phyloP scores from a whole-genome alignment of 129 eudicot species.

The Pseudognaphalium luteoalbum region DNA sequence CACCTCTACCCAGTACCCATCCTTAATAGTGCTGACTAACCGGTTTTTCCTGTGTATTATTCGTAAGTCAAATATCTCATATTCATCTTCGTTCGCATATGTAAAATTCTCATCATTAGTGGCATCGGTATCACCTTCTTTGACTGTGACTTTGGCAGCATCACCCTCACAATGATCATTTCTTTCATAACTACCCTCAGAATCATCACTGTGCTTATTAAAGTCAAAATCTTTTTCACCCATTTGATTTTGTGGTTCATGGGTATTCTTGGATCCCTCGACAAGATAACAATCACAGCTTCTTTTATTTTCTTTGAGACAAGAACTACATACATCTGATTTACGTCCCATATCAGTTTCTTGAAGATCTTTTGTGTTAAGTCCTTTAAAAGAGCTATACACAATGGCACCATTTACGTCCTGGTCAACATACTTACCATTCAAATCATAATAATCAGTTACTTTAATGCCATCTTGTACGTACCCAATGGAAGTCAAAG shows the following conservation, averaged over 20 bases:
- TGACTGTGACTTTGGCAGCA: conserved; percentile 30
- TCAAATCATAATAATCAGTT: conserved; percentile 45
- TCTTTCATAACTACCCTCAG: conserved; percentile 22
- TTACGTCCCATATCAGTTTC: conserved; percentile 10
- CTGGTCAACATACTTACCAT: conserved; percentile 29
- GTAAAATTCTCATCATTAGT: conserved; percentile 44
- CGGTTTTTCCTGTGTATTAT: conserved; percentile 88
- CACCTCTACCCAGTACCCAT: conserved; percentile 8
- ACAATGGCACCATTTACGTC: conserved; percentile 26
- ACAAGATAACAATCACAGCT: conserved; percentile 29
- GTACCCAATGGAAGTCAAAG: conserved; percentile 39
- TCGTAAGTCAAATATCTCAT: conserved; percentile 74
- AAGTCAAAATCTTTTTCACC: conserved; percentile 35
- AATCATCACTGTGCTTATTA: conserved; percentile 17
- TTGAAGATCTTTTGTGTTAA: conserved; percentile 19
- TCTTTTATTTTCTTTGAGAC: conserved; percentile 30
- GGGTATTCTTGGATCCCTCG: conserved; percentile 36
- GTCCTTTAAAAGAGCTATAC: conserved; percentile 26
- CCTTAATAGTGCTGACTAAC: conserved; percentile 36
- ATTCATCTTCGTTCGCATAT: conserved; percentile 55
- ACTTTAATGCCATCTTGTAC: conserved; percentile 40
- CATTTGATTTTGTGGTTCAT: conserved; percentile 1
- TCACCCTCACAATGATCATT: conserved; percentile 37
- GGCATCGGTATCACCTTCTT: conserved; percentile 45
- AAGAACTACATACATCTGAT: conserved; percentile 24